Base-by-base conservation (phyloP, 2,329 filamentous ascomycete species). In the Trichoderma sp. region DNA sequence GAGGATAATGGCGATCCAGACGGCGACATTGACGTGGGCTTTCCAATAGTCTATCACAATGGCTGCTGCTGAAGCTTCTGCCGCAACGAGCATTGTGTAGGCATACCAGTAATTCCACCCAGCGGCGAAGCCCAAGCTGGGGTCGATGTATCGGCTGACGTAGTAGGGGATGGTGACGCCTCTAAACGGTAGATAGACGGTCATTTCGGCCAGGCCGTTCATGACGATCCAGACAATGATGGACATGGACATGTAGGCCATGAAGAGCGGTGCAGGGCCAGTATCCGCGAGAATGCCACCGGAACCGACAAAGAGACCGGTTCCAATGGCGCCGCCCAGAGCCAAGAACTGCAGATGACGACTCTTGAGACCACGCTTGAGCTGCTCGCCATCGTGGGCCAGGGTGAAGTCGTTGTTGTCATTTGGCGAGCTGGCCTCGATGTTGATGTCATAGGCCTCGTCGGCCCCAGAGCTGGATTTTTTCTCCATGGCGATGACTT, bases 251-350 rank as follows among this genome's bases (percentile, higher is more conserved):
- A 86, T 73, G 77, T 92, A 94, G 28, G 87, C 89, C 77, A 94
- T 89, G 76, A 93, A 85, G 18, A 93, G 80, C 0, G 90, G 89
- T 5, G 89, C 90, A 3, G 89, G 89, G 2, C 89, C 89, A 32
- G 85, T 84, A 11, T 80, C 79, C 39, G 83, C 80, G 64, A 90
- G 79, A 64, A 88, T 87, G 69, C 79, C 79, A 28, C 88, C 88
- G 46, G 86, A 87, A 68, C 87, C 87, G 70, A 90, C 83, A 76
- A 90, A 90, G 24, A 90, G 82, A 73, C 88, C 88, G 4, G 88
- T 90, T 67, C 88, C 88, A 71, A 90, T 89, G 26, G 85, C 87
- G 70, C 85, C 85, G 55, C 78, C 78, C 16, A 89, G 79, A 26
- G 87, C 87, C 46, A 89, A 79, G 77, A 89, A 87, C 73, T 89